Evolutionary conservation across 108 stramenopile species (phyloP).

Genomic region (Nitzschia sp.): DNA sequence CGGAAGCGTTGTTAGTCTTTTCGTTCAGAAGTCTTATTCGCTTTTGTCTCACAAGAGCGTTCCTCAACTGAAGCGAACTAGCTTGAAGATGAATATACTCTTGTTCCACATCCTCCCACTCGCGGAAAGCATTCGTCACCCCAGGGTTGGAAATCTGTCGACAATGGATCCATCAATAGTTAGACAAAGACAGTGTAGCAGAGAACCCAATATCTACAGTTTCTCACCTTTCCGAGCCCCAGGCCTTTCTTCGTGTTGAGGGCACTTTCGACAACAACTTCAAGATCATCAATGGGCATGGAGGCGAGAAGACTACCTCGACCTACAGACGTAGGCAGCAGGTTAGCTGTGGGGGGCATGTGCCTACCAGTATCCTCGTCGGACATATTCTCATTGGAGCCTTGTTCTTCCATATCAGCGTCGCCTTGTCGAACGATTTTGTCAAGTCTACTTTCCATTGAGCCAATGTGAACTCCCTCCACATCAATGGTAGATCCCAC

Average conservation of each 20-base stretch:
- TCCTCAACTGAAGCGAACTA: slow-evolving; percentile 59
- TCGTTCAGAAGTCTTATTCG: slow-evolving; percentile 70
- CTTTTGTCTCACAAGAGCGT: slow-evolving; percentile 66
- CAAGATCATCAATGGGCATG: slow-evolving; percentile 49
- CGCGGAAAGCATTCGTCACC: slow-evolving; percentile 47
- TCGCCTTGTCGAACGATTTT: neutral
- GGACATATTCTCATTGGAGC: slow-evolving; percentile 8
- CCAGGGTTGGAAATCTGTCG: slow-evolving; percentile 46
- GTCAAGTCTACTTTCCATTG: neutral
- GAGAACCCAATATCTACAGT: neutral
- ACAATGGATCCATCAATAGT: neutral
- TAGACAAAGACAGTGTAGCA: neutral
- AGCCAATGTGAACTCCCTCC: slow-evolving; percentile 42
- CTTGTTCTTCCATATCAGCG: slow-evolving; percentile 1
- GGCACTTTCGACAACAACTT: slow-evolving; percentile 46
- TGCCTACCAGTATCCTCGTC: slow-evolving; percentile 24
- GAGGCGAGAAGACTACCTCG: slow-evolving; percentile 47
- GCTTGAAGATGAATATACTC: slow-evolving; percentile 55
- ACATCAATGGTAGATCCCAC: slow-evolving; percentile 50
- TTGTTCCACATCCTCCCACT: slow-evolving; percentile 60
- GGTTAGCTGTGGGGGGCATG: slow-evolving; percentile 60
- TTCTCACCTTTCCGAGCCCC: slow-evolving; percentile 49
- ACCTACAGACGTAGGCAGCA: slow-evolving; percentile 60
- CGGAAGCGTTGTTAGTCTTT: slow-evolving; percentile 43
- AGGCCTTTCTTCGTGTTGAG: slow-evolving; percentile 49